phyloP scores from a whole-genome alignment of 2,329 filamentous ascomycete genomes.

The Trichoderma arundinaceum region DNA sequence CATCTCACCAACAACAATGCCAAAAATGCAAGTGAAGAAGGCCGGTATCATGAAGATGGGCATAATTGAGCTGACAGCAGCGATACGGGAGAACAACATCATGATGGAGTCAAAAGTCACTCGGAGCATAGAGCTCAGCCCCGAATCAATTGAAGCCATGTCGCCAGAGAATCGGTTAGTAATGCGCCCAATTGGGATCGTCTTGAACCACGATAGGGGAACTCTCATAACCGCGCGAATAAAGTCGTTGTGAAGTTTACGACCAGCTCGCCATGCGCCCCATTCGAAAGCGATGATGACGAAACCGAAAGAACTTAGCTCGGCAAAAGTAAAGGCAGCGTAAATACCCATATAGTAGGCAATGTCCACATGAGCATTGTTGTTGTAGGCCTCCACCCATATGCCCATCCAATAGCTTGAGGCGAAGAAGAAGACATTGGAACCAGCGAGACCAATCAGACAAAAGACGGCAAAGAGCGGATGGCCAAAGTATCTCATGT shows the following conservation, averaged over 20 bases:
- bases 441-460: constrained; percentile 48
- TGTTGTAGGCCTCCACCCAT: constrained; percentile 59
- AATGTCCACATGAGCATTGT: constrained; percentile 51
- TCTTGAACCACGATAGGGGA: constrained; percentile 62
- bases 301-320: constrained; percentile 50
- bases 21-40: constrained; percentile 52
- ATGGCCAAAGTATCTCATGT: constrained; percentile 58
- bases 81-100: constrained; percentile 53
- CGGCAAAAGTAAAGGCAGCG: constrained; percentile 52
- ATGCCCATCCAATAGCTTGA: constrained; percentile 57
- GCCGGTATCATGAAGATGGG: constrained; percentile 57
- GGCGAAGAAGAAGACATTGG: constrained; percentile 50
- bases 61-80: constrained; percentile 57
- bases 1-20: constrained; percentile 55
- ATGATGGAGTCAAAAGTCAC: constrained; percentile 50
- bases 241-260: constrained; percentile 58
- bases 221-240: constrained; percentile 59
- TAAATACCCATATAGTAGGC: constrained; percentile 62
- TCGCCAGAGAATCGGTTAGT: constrained; percentile 63
- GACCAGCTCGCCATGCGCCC: constrained; percentile 62
- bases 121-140: constrained; percentile 53
- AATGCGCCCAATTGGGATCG: constrained; percentile 58
- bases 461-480: constrained; percentile 50
- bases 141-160: constrained; percentile 60
- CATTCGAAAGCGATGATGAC: constrained; percentile 57